Evolutionary conservation across 495 filamentous ascomycete species (phyloP).

Genomic region (Collariella sp.): DNA sequence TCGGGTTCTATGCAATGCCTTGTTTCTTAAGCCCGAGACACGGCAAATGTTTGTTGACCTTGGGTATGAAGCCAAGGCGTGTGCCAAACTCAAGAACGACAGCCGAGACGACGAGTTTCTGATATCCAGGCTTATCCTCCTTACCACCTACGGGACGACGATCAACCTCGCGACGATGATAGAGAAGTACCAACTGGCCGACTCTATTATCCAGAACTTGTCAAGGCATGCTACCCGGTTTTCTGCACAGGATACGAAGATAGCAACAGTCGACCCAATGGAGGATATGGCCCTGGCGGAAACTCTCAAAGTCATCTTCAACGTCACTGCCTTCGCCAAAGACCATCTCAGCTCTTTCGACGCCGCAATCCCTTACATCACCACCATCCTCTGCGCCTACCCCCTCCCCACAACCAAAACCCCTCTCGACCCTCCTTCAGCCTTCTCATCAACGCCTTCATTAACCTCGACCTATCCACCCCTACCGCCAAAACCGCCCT

Average conservation of each 20-base stretch:
- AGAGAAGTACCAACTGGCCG: constrained; percentile 58
- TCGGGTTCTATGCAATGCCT: constrained; percentile 77
- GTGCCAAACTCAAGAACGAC: constrained; percentile 65
- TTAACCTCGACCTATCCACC: constrained; percentile 61
- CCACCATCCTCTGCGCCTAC: constrained; percentile 55
- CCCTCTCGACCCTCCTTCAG: constrained; percentile 38
- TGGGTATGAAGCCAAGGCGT: constrained; percentile 62
- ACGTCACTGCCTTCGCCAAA: constrained; percentile 51
- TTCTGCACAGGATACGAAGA: constrained; percentile 15
- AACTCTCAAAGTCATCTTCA: constrained; percentile 82
- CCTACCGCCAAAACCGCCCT: constrained; percentile 36
- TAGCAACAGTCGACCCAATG: constrained; percentile 46
- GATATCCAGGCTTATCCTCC: constrained; percentile 69
- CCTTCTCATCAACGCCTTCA: constrained; percentile 66
- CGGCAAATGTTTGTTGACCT: constrained; percentile 75
- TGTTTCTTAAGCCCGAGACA: constrained; percentile 61
- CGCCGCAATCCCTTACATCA: constrained; percentile 57
- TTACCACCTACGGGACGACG: constrained; percentile 75
- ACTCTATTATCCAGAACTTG: constrained; percentile 60
- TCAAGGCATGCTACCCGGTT: constrained; percentile 48
- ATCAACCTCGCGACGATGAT: constrained; percentile 61
- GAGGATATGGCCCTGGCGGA: constrained; percentile 74
- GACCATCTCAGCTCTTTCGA: constrained; percentile 52
- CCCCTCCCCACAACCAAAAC: constrained; percentile 28
- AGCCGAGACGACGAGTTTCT: constrained; percentile 85